Evolutionary conservation across 1,139 yeast species (phyloP).

Genomic region (Nadsonia commutata): DNA sequence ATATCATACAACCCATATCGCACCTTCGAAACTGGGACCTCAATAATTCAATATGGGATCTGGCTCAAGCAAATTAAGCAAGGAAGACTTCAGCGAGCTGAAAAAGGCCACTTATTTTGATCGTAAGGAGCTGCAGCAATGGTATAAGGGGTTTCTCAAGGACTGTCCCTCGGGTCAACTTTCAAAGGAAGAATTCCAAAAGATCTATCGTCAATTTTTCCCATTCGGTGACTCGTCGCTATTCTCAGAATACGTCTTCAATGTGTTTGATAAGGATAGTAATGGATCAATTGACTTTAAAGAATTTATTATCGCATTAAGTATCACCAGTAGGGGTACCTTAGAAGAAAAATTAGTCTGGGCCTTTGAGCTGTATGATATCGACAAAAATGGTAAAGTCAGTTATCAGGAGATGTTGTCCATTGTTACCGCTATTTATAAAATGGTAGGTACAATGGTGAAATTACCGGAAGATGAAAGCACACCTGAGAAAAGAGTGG

Average conservation of each 20-base stretch:
- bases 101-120: constrained; percentile 85
- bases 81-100: constrained; percentile 74
- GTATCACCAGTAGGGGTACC: constrained; percentile 80
- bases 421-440: constrained; percentile 73
- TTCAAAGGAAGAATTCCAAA: constrained; percentile 75
- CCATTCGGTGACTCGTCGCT: constrained; percentile 97
- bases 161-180: constrained; percentile 91
- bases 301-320: constrained; percentile 80
- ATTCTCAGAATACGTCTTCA: constrained; percentile 77
- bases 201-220: constrained; percentile 88
- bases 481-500: constrained; percentile 79
- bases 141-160: constrained; percentile 91
- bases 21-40: too few relatives aligned
- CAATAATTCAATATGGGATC: constrained; percentile 78
- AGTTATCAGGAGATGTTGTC: constrained; percentile 63
- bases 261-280: constrained; percentile 74
- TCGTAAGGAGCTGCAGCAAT: constrained; percentile 86
- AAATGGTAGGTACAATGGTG: constrained; percentile 95
- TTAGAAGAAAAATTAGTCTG: constrained; percentile 70
- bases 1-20: too few relatives aligned
- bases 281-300: constrained; percentile 79
- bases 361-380: constrained; percentile 78
- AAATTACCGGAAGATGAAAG: constrained; percentile 80
- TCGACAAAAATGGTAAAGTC: constrained; percentile 62
- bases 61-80: constrained; percentile 81